A percentile compares a stretch with the other conserved stretches of the same genome.
Evolutionary conservation across 1,284 basidiomycete genomes (phyloP).

Genomic region (Phellinidium pouzarii): DNA sequence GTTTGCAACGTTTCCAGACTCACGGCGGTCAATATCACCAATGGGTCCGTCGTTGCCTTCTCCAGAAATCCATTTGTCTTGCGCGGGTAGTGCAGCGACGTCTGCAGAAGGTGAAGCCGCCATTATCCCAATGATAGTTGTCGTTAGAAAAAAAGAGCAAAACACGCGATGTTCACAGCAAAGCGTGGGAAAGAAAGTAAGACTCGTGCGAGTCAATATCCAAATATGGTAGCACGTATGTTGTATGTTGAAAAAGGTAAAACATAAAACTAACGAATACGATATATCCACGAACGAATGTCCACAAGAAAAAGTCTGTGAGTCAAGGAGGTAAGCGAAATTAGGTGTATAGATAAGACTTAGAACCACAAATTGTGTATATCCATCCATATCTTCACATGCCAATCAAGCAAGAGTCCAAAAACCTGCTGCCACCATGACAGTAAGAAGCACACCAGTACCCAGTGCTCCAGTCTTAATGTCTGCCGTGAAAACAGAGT

Average conservation of each 20-base stretch:
- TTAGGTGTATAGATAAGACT: not conserved
- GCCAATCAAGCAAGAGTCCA: constrained; percentile 36
- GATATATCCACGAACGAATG: not conserved
- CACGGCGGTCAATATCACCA: constrained; percentile 37
- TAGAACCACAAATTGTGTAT: not conserved
- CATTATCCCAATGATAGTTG: constrained; percentile 34
- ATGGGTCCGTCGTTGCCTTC: constrained; percentile 42
- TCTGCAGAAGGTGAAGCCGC: constrained; percentile 37
- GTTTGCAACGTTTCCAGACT: constrained; percentile 34
- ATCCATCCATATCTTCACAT: too few relatives aligned
- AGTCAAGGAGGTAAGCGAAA: not conserved
- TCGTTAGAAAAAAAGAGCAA: not conserved
- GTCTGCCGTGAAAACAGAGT: constrained; percentile 24
- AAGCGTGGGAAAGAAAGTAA: not conserved
- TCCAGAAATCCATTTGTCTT: constrained; percentile 52
- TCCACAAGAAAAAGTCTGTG: not conserved
- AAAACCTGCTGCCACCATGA: constrained; percentile 37
- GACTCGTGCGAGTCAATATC: not conserved
- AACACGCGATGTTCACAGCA: not conserved
- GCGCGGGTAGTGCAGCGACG: constrained; percentile 28
- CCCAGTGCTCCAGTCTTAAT: constrained; percentile 34
- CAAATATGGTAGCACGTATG: not conserved
- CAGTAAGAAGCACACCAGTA: constrained; percentile 33
- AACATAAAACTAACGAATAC: not conserved
- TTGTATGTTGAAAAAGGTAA: not conserved